These are phyloP conservation scores for Plectosphaerella plurivora DNA, from an alignment of 2,329 filamentous ascomycete species.

Conservation along the genomic window DNA sequence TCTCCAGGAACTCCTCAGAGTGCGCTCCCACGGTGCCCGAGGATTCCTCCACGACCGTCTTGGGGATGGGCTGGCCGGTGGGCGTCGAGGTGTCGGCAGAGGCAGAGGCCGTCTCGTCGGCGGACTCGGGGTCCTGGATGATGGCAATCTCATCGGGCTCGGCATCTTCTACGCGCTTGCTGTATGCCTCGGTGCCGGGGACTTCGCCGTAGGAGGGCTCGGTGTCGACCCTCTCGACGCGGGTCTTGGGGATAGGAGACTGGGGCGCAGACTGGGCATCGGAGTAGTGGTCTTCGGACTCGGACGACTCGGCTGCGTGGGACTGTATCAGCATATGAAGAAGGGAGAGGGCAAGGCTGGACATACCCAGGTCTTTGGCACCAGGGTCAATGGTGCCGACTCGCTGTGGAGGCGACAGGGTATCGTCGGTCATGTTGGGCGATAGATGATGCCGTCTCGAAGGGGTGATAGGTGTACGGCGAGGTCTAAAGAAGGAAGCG, in stretches of 20 bases:
- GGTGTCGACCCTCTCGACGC: slow-evolving; percentile 55
- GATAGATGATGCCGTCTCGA: background rate
- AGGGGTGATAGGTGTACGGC: background rate
- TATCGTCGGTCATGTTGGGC: slow-evolving; percentile 24
- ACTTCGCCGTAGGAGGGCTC: slow-evolving; percentile 57
- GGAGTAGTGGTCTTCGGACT: slow-evolving; percentile 67
- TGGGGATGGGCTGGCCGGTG: slow-evolving; percentile 38
- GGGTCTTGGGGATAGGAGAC: slow-evolving; percentile 54
- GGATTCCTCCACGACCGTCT: slow-evolving; percentile 50
- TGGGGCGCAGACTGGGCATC: slow-evolving; percentile 54
- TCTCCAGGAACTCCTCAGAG: slow-evolving; percentile 38
- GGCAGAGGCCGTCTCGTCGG: slow-evolving; percentile 10
- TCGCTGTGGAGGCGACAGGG: slow-evolving; percentile 33
- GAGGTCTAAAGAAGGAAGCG: background rate
- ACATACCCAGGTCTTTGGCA: slow-evolving; percentile 53
- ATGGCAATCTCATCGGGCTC: slow-evolving; percentile 57
- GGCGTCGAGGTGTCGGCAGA: slow-evolving; percentile 11
- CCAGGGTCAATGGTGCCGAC: slow-evolving; percentile 48
- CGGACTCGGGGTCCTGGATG: slow-evolving; percentile 17
- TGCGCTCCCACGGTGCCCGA: slow-evolving; percentile 37
- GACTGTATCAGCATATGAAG: background rate
- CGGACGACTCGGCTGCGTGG: slow-evolving; percentile 44
- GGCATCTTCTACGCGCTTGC: slow-evolving; percentile 52
- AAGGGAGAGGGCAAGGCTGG: background rate
- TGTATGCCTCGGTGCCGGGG: slow-evolving; percentile 55